Percentiles rank a stretch among this genome's conserved stretches.
These are phyloP conservation scores for Chlorella sp. DNA, from an alignment of 139 green algal genomes.

Conservation along the genomic window DNA sequence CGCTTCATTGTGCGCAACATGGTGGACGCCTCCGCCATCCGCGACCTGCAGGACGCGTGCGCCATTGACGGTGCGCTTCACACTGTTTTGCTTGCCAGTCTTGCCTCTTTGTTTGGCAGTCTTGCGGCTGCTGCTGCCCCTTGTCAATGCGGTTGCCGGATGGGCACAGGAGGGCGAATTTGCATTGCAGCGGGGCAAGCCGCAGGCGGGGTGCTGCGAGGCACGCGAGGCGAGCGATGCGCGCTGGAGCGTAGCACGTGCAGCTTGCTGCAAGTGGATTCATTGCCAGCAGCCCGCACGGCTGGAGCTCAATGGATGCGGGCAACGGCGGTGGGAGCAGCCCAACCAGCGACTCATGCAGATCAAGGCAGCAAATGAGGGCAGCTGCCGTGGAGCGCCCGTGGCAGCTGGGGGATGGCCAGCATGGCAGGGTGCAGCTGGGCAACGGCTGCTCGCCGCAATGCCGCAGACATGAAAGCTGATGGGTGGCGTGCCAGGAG, in stretches of 20 bases:
- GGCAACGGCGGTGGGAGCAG: background rate
- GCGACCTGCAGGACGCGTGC: conserved; percentile 98
- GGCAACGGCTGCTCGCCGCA: background rate
- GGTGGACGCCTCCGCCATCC: conserved; percentile 97
- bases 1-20: conserved; percentile 98
- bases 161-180: background rate
- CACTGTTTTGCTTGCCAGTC: background rate
- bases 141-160: background rate
- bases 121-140: background rate
- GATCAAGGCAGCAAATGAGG: background rate
- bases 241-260: background rate
- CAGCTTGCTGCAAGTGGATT: background rate
- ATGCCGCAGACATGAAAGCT: too few species aligned
- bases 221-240: background rate
- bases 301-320: background rate
- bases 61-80: conserved; percentile 78
- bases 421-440: too few species aligned
- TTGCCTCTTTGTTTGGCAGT: background rate
- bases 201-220: too few species aligned
- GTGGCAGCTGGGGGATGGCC: background rate
- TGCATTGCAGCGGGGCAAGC: background rate
- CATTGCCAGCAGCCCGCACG: background rate
- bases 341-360: too few species aligned
- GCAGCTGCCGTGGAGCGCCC: too few species aligned
- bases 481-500: too few species aligned